These are phyloP conservation scores for Cantharellus anzutake DNA, from an alignment of 768 basidiomycete species.

Conservation along the genomic window DNA sequence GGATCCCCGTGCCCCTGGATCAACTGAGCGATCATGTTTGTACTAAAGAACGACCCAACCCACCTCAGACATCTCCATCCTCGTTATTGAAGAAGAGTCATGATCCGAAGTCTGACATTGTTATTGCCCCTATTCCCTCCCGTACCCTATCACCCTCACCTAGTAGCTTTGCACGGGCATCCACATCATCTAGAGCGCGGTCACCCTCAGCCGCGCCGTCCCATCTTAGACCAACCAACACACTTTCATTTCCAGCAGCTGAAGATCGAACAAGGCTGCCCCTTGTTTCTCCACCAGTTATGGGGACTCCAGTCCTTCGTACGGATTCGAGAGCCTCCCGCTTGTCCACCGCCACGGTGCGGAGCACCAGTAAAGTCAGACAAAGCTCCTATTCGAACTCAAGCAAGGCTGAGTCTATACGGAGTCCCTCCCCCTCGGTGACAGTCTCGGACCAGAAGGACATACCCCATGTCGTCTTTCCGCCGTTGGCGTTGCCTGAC, in stretches of 20 bases:
- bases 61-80: conserved; percentile 1
- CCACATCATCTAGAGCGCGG: conserved; percentile 3
- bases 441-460: conserved; percentile 1
- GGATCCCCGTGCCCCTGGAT: conserved; percentile 44
- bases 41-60: conserved; percentile 12
- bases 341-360: not conserved
- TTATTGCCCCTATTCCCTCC: not conserved
- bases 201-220: not conserved
- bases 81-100: no score
- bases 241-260: not conserved
- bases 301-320: not conserved
- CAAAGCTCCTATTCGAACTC: not conserved
- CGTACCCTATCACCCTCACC: not conserved
- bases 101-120: not conserved
- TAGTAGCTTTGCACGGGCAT: not conserved
- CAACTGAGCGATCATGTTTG: conserved; percentile 70
- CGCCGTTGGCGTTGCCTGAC: conserved; percentile 3
- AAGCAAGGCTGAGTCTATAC: not conserved
- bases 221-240: not conserved
- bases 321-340: not conserved
- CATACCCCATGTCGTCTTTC: conserved; percentile 3
- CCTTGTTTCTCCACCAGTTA: not conserved
- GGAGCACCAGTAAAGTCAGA: not conserved
- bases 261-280: no score
- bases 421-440: not conserved